phyloP scores from a whole-genome alignment of 2,329 filamentous ascomycete species.

The Paecilomyces dactylethromorphus region DNA sequence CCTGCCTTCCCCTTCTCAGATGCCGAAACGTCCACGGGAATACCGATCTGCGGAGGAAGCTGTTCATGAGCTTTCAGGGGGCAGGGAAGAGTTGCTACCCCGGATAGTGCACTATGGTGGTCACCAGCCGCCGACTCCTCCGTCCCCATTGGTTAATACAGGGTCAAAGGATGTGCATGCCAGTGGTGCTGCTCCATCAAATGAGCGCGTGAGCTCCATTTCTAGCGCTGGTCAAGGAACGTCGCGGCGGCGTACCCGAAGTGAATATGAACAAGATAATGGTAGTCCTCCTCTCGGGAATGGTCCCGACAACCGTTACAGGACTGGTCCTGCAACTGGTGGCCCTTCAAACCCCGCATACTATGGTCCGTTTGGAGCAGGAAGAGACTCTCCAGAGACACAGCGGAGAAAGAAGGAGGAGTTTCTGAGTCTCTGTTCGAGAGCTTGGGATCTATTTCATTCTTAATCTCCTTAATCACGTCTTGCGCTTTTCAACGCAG shows the following conservation, averaged over 20 bases:
- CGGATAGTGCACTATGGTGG: conserved; percentile 94
- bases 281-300: conserved; percentile 77
- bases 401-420: conserved; percentile 85
- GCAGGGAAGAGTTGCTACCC: conserved; percentile 85
- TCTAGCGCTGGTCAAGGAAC: conserved; percentile 22
- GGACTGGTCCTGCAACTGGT: conserved; percentile 28
- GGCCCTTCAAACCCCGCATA: conserved; percentile 30
- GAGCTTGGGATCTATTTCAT: conserved; percentile 96
- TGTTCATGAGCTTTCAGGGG: conserved; percentile 80
- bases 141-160: conserved; percentile 52
- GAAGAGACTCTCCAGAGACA: conserved; percentile 75
- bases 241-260: conserved; percentile 66
- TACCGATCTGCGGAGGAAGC: conserved; percentile 96
- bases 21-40: conserved; percentile 63
- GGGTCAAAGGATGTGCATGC: conserved; percentile 20
- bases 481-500: not conserved
- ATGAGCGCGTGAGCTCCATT: conserved; percentile 47
- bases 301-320: conserved; percentile 50
- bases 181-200: conserved; percentile 56
- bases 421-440: conserved; percentile 76
- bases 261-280: conserved; percentile 86
- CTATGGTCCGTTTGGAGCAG: conserved; percentile 70
- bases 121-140: conserved; percentile 87
- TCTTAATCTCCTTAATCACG: conserved; percentile 40
- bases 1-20: conserved; percentile 65